Base-by-base conservation (phyloP, 2,329 filamentous ascomycete species). In the Fusarium oligoseptatum region DNA sequence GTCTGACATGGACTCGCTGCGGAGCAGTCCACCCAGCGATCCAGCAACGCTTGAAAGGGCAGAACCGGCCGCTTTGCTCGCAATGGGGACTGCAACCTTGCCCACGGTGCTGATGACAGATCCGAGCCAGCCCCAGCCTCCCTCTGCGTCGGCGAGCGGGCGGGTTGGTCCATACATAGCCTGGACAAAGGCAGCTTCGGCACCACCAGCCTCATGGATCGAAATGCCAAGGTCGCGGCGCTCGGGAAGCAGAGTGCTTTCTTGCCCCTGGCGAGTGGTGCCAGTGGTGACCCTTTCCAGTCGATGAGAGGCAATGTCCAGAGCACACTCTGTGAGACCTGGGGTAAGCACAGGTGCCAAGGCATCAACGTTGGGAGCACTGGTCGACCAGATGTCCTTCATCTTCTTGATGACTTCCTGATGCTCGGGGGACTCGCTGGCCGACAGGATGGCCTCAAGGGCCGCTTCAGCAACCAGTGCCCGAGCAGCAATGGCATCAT, bases 401-500 rank as follows among this genome's bases (percentile, higher is more conserved):
- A 76, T 74, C 32, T 73, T 65, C 2, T 36, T 27, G n/a, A 75
- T 14, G 2, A 74, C 62, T 9, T 72, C 61, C 2, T 60, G 32
- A n/a, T 56, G 24, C 36, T 68, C 60, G 3, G 60, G 62, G 15
- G 48, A 50, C 2, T 65, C 58, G 3, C 72, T 50, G 24, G 73
- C 60, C 17, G 67, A 34, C 22, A 78, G 52, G 17, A 78, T 24
- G 2, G 76, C 69, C 41, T 77, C 70, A 3, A 79, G 67, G 5
- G 74, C 62, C 14, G 75, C 69, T 55, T 79, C 75, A 29, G 77
- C 70, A 20, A 78, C 68, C 1, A 79, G 34, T 1, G 77, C 76
- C 10, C 76, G 76, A 63, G 77, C 68, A 2, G 73, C 64, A 27
- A 67, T 48, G 12, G 68, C 68, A 27, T 37, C 55, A 5, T 22